A percentile compares a stretch with the other conserved stretches of the same genome.
phyloP scores from a whole-genome alignment of 1,284 basidiomycete genomes.

The Vanrija pseudolonga region DNA sequence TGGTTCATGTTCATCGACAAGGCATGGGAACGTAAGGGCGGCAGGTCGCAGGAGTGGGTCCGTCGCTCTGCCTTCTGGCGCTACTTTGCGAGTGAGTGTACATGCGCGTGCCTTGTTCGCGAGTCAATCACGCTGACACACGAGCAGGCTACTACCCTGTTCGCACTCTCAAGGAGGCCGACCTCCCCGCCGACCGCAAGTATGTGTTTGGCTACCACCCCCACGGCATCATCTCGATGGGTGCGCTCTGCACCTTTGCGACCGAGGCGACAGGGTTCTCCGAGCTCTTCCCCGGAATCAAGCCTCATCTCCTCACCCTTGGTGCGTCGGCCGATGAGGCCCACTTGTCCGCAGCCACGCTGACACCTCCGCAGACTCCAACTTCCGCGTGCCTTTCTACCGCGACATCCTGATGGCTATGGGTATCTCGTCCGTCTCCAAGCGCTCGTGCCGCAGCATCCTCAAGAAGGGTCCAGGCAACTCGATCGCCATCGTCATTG shows the following conservation, averaged over 20 bases:
- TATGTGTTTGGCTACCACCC: constrained; percentile 98
- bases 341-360: neutral
- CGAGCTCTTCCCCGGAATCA: constrained; percentile 81
- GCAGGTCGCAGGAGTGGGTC: constrained; percentile 70
- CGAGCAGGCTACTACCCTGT: too few relatives aligned
- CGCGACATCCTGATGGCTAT: constrained; percentile 81
- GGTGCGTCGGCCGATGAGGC: constrained; percentile 25
- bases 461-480: constrained; percentile 64
- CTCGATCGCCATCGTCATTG: constrained; percentile 91
- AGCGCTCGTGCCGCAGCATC: constrained; percentile 83
- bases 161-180: constrained; percentile 60
- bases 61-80: constrained; percentile 68
- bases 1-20: constrained; percentile 73
- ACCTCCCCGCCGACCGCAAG: constrained; percentile 82
- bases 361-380: constrained; percentile 53
- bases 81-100: constrained; percentile 31
- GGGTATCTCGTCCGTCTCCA: constrained; percentile 89
- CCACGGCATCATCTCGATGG: constrained; percentile 86
- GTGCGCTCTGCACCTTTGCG: constrained; percentile 87
- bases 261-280: constrained; percentile 96
- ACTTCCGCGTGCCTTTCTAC: constrained; percentile 91
- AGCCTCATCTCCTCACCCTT: constrained; percentile 87
- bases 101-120: neutral
- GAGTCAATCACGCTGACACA: too few relatives aligned
- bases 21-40: constrained; percentile 70